Percentiles rank a stretch among this genome's conserved stretches.
These are phyloP conservation scores for Puccinia polysora DNA, from an alignment of 1,284 basidiomycete genomes.

Conservation along the genomic window DNA sequence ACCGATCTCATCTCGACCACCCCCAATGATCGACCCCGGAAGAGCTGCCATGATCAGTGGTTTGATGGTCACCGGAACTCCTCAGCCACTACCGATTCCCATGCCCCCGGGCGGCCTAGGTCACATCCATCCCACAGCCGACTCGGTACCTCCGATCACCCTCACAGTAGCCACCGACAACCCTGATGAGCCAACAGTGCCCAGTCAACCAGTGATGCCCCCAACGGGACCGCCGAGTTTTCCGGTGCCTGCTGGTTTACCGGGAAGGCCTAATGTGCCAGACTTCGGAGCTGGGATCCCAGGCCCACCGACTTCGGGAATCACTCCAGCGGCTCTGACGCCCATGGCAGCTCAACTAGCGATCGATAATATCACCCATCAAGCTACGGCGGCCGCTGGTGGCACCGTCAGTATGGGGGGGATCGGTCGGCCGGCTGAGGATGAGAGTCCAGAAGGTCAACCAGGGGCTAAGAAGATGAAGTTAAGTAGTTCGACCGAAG, in stretches of 20 bases:
- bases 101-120: slow-evolving; percentile 6
- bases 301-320: slow-evolving; percentile 1
- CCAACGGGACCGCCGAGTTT: not conserved
- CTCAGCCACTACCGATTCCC: not conserved
- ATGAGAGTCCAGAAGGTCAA: slow-evolving; percentile 48
- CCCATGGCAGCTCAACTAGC: slow-evolving; percentile 33
- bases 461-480: slow-evolving; percentile 37
- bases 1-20: slow-evolving; percentile 55
- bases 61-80: not conserved
- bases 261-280: slow-evolving; percentile 39
- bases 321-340: not conserved
- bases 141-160: slow-evolving; percentile 5
- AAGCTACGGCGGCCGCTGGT: slow-evolving; percentile 68
- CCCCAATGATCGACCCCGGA: slow-evolving; percentile 59
- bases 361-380: slow-evolving; percentile 34
- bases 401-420: slow-evolving; percentile 65
- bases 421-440: slow-evolving; percentile 69
- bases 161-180: slow-evolving; percentile 4
- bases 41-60: slow-evolving; percentile 40
- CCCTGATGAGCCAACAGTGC: not conserved
- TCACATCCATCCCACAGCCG: not conserved
- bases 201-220: not conserved
- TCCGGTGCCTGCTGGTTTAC: slow-evolving; percentile 27
- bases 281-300: slow-evolving; percentile 40
- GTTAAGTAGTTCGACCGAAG: not conserved